Conservation (phyloP, 2,329 filamentous ascomycete genomes). For the Aspergillus pseudoviridinutans region DNA sequence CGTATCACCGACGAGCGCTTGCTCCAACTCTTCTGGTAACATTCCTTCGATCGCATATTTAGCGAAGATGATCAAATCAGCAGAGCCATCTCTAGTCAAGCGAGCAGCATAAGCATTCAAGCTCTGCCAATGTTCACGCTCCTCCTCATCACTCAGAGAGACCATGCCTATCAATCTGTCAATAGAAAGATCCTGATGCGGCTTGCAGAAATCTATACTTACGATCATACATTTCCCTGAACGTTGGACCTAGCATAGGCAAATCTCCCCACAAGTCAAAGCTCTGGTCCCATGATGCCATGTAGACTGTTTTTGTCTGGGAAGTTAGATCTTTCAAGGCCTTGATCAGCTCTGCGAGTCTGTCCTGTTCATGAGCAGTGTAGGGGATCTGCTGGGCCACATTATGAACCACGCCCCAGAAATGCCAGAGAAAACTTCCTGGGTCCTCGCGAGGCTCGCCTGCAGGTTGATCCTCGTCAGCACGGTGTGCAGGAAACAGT, state of each 20-base stretch:
- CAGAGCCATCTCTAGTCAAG: neutral
- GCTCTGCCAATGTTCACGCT: neutral
- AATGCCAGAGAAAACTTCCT: neutral
- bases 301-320: neutral
- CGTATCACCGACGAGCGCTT: neutral
- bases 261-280: neutral
- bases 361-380: neutral
- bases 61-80: neutral
- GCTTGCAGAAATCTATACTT: neutral
- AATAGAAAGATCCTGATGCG: neutral
- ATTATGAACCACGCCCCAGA: neutral
- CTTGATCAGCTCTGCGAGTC: neutral
- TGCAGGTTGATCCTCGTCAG: neutral
- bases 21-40: neutral
- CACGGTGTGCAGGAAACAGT: neutral
- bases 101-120: neutral
- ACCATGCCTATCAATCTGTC: neutral
- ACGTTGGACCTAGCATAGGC: neutral
- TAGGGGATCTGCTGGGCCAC: neutral
- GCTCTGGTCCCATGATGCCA: neutral
- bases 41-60: neutral
- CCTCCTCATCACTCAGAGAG: neutral
- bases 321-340: neutral
- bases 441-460: neutral
- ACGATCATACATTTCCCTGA: neutral